These are phyloP conservation scores for Rhodofomes roseus DNA, from an alignment of 1,284 basidiomycete species.

Conservation along the genomic window DNA sequence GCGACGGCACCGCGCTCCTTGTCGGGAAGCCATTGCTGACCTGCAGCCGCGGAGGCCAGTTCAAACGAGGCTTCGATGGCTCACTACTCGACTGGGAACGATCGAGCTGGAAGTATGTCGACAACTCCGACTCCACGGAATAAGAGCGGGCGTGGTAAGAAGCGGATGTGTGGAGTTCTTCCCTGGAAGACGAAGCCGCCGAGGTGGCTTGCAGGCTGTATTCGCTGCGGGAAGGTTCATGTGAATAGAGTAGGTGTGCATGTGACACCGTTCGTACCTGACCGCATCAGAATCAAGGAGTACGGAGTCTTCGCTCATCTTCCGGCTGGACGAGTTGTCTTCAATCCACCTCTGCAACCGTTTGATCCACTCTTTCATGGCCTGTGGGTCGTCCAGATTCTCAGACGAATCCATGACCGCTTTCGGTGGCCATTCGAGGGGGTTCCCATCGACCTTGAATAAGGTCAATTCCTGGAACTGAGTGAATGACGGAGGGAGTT, in stretches of 20 bases:
- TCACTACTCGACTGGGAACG: conserved; percentile 11
- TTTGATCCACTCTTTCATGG: conserved; percentile 70
- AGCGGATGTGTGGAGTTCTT: conserved; percentile 8
- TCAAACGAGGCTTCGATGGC: conserved; percentile 15
- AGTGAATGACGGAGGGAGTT: conserved; percentile 77
- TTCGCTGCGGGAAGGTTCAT: conserved; percentile 10
- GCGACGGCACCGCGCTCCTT: conserved; percentile 16
- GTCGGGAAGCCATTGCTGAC: conserved; percentile 36
- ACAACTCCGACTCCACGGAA: conserved; percentile 59
- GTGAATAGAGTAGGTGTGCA: neutral
- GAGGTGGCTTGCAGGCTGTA: conserved; percentile 6
- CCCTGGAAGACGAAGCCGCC: neutral
- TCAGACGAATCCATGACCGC: conserved; percentile 42
- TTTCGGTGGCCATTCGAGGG: conserved; percentile 87
- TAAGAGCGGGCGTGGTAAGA: conserved; percentile 50
- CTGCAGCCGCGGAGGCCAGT: conserved; percentile 49
- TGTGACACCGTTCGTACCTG: conserved; percentile 5
- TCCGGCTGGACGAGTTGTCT: conserved; percentile 38
- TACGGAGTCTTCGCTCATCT: conserved; percentile 28
- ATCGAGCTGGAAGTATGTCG: conserved; percentile 42
- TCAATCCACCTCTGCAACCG: conserved; percentile 75
- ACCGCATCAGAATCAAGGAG: conserved; percentile 9
- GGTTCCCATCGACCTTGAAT: conserved; percentile 88
- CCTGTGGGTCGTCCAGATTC: conserved; percentile 43
- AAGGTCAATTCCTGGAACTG: conserved; percentile 76